A percentile compares a stretch with the other conserved stretches of the same genome.
These are phyloP conservation scores for Apiospora malaysiana DNA, from an alignment of 2,329 filamentous ascomycete species.

Conservation along the genomic window DNA sequence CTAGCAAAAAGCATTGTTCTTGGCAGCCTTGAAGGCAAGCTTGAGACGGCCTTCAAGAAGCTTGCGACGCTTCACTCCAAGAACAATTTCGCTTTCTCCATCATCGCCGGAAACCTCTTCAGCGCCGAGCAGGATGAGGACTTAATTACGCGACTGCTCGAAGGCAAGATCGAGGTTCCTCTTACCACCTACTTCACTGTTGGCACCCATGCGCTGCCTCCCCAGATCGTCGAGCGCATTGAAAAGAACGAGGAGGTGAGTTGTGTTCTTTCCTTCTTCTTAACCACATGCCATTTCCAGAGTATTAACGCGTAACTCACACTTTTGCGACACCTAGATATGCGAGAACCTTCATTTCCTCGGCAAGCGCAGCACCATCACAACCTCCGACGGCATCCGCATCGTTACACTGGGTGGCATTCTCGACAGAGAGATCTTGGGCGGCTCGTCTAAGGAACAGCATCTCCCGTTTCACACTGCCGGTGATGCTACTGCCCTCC, in stretches of 20 bases:
- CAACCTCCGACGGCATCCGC: conserved; percentile 86
- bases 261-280: conserved; percentile 13
- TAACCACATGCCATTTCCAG: no score
- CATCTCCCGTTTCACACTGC: conserved; percentile 79
- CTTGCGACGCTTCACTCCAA: conserved; percentile 81
- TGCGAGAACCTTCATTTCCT: conserved; percentile 92
- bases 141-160: conserved; percentile 67
- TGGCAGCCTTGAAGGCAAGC: conserved; percentile 81
- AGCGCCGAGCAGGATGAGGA: conserved; percentile 63
- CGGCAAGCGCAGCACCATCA: conserved; percentile 84
- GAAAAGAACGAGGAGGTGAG: conserved; percentile 67
- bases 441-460: conserved; percentile 71
- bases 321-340: conserved; percentile 50
- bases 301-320: background rate
- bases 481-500: conserved; percentile 76
- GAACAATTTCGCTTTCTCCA: conserved; percentile 85
- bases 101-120: conserved; percentile 87
- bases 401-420: conserved; percentile 86
- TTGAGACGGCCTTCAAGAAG: conserved; percentile 79
- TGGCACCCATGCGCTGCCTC: conserved; percentile 74
- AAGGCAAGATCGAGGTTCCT: conserved; percentile 75
- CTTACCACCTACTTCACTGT: conserved; percentile 92
- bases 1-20: conserved; percentile 70
- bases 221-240: conserved; percentile 73
- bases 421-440: conserved; percentile 65